phyloP scores from a whole-genome alignment of 352 stramenopile genomes.

The Globisporangium nagaii region DNA sequence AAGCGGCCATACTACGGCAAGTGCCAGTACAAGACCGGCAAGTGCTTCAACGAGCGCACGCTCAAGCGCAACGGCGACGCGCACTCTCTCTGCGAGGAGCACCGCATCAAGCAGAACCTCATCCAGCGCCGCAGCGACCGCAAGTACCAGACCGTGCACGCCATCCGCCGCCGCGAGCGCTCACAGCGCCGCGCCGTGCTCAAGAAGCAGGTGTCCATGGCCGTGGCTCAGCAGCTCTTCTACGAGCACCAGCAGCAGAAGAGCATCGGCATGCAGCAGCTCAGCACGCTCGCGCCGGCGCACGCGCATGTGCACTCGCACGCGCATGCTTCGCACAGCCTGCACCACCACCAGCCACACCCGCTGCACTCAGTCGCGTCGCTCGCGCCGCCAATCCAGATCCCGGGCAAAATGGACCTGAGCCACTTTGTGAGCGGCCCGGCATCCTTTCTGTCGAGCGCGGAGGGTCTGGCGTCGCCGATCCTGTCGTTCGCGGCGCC shows the following conservation, averaged over 20 bases:
- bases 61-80: constrained; percentile 80
- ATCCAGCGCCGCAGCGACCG: constrained; percentile 80
- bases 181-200: constrained; percentile 70
- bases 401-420: constrained; percentile 24
- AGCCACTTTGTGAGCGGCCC: constrained; percentile 5
- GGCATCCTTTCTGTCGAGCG: constrained; percentile 17
- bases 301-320: not conserved
- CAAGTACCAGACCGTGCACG: constrained; percentile 85
- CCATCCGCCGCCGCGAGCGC: constrained; percentile 69
- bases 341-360: constrained; percentile 2
- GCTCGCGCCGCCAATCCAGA: constrained; percentile 39
- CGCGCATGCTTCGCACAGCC: not conserved
- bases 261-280: constrained; percentile 38
- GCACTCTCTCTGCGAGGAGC: constrained; percentile 80
- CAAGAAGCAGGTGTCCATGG: constrained; percentile 81
- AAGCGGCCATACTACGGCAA: constrained; percentile 60
- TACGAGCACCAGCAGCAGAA: constrained; percentile 80
- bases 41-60: constrained; percentile 84
- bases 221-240: constrained; percentile 73
- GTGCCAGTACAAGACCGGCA: constrained; percentile 86
- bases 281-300: constrained; percentile 12
- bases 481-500: constrained; percentile 24
- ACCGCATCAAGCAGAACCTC: constrained; percentile 82
- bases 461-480: constrained; percentile 19
- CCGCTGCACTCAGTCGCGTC: constrained; percentile 1